Percentiles rank a stretch among this genome's conserved stretches.
phyloP scores from a whole-genome alignment of 2,329 filamentous ascomycete species.

The Sporothrix mexicana region DNA sequence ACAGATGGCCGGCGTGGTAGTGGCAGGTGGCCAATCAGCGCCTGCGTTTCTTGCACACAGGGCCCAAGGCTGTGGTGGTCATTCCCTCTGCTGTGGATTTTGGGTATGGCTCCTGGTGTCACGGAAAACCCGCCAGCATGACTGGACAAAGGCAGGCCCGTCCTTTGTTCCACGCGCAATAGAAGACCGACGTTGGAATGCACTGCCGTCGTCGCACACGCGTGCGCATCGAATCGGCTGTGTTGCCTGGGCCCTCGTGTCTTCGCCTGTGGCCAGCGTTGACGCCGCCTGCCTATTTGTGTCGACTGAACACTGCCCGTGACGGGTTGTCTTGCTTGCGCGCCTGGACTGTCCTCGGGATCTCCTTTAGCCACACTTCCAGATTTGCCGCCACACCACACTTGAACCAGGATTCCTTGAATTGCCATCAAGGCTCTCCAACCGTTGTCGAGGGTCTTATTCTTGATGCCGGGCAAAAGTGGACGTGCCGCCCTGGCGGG shows the following conservation, averaged over 20 bases:
- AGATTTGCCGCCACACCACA: background rate
- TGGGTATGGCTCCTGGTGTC: background rate
- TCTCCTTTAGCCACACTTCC: slow-evolving; percentile 5
- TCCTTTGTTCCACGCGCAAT: slow-evolving; percentile 3
- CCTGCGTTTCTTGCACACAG: slow-evolving; percentile 26
- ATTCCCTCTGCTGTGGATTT: background rate
- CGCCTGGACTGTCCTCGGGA: slow-evolving; percentile 15
- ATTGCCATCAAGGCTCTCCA: background rate
- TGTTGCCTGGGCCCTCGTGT: slow-evolving; percentile 27
- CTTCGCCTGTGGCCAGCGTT: slow-evolving; percentile 8
- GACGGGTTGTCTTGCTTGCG: slow-evolving; percentile 15
- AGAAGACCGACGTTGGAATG: slow-evolving; percentile 3
- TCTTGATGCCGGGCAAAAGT: slow-evolving; percentile 17
- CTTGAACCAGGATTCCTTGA: background rate
- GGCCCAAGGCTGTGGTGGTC: slow-evolving; percentile 30
- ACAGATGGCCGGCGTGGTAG: slow-evolving; percentile 30
- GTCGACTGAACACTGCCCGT: slow-evolving; percentile 1
- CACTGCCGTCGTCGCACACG: background rate
- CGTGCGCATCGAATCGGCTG: slow-evolving; percentile 28
- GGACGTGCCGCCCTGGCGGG: slow-evolving; percentile 17
- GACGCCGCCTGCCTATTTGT: background rate
- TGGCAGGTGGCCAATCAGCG: slow-evolving; percentile 31
- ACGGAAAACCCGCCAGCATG: background rate
- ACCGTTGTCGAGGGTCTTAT: background rate
- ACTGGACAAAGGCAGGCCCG: background rate